Base-by-base conservation (phyloP, 179 eudicot genomes). In the Amaranthus tricolor region DNA sequence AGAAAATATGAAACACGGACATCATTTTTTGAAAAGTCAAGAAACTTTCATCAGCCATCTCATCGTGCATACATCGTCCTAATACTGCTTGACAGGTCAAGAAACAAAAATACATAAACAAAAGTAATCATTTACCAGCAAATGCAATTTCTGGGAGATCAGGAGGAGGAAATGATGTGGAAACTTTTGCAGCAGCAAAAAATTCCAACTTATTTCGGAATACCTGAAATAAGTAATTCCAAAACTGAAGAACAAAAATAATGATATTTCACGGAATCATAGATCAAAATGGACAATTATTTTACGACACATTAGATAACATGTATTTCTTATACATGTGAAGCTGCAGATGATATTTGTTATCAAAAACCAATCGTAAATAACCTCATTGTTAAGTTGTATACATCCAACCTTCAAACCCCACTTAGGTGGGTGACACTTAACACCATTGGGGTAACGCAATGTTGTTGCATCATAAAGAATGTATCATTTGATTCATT, bases 141-240 rank as follows among this genome's bases (percentile, higher is more conserved):
- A 94, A 94, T 68, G 98, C 97, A 77, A 94, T 92, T 88, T 94
- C 98, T 50, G 96, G 96, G 78, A 87, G 87, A 78, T 86, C 96
- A 66, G 87, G 88, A 56, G 90, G 81, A 16, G 97, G 98, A 62
- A 94, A 89, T 52, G 98, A 94, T 24, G 97, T 92, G 49, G 98
- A 89, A 68, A 85, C 76, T 75, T 90, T 92, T 65, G 97, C 98
- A 80, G 98, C 98, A 74, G 98, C 98, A 76, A 88, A 94, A 82
- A 94, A 94, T 31, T 82, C 74, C 80, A 92, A 65, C 83, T 84
- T 94, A 83, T 92, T 94, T 80, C 96, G 87, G 86, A 94, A 94
- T 70, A 84, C 84, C 98, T 94, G 87, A 79, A 80, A 62, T 71
- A 79, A 77, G 81, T 49, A 43, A 13, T 9, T 6, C 71, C 65